These are phyloP conservation scores for Alternaria sp. DNA, from an alignment of 2,329 filamentous ascomycete genomes.

Conservation along the genomic window DNA sequence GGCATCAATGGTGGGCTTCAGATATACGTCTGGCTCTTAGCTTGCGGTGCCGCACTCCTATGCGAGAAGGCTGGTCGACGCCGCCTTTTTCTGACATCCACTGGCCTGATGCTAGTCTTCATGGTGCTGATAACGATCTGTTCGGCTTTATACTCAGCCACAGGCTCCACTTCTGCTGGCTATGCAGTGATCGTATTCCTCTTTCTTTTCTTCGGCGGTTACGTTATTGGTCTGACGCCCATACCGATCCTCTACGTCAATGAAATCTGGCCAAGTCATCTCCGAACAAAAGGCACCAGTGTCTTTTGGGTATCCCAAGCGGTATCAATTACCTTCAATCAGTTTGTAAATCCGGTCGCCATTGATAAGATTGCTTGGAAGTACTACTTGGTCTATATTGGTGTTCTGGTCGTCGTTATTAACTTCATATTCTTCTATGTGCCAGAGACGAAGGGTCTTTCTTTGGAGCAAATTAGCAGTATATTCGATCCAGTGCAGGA, in stretches of 20 bases:
- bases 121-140: conserved; percentile 55
- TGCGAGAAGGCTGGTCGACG: conserved; percentile 56
- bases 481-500: conserved; percentile 20
- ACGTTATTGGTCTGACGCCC: conserved; percentile 48
- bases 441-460: conserved; percentile 28
- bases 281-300: conserved; percentile 31
- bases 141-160: conserved; percentile 39
- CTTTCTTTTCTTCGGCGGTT: conserved; percentile 28
- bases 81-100: conserved; percentile 54
- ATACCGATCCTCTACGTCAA: conserved; percentile 44
- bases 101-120: conserved; percentile 54
- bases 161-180: conserved; percentile 10
- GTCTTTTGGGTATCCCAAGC: conserved; percentile 29
- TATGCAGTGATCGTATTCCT: conserved; percentile 30
- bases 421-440: conserved; percentile 23
- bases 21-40: conserved; percentile 52
- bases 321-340: conserved; percentile 25
- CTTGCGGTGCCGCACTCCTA: conserved; percentile 50
- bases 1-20: conserved; percentile 53
- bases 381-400: conserved; percentile 37
- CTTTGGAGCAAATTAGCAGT: conserved; percentile 23
- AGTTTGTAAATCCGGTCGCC: conserved; percentile 32
- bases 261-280: conserved; percentile 46
- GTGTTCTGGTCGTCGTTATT: conserved; percentile 20
- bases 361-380: conserved; percentile 31